Conservation (phyloP, 306 rosid species). For the Hippophae rhamnoides region DNA sequence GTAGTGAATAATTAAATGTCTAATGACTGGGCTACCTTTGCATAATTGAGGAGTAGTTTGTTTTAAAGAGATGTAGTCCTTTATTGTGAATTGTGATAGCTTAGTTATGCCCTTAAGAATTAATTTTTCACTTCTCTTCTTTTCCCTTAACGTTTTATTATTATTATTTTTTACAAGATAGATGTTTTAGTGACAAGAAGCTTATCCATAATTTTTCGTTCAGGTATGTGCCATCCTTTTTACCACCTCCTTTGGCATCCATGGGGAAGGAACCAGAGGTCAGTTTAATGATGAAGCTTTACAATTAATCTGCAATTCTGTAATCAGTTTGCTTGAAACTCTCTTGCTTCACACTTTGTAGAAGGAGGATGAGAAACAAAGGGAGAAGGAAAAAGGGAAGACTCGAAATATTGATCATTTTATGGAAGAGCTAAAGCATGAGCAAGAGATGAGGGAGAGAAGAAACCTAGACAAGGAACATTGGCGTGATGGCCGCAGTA, state of each 20-base stretch:
- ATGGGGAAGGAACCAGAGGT: conserved; percentile 94
- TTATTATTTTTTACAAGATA: too few relatives aligned
- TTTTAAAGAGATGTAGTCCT: too few relatives aligned
- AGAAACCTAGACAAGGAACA: conserved; percentile 87
- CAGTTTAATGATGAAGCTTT: conserved; percentile 19
- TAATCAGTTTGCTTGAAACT: conserved; percentile 7
- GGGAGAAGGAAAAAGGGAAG: conserved; percentile 89
- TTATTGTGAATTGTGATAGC: too few relatives aligned
- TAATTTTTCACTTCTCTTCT: not conserved
- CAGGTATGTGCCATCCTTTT: conserved; percentile 96
- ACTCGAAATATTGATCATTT: conserved; percentile 81
- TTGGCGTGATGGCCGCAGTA: conserved; percentile 74
- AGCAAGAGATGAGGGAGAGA: conserved; percentile 90
- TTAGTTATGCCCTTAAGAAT: not conserved
- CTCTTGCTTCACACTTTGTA: conserved; percentile 26
- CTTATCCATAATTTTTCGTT: conserved; percentile 32
- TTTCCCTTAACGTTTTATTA: not conserved
- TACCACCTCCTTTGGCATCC: conserved; percentile 90
- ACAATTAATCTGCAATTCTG: conserved; percentile 1
- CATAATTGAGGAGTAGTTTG: too few relatives aligned
- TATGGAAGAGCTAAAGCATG: conserved; percentile 97
- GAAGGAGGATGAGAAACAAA: conserved; percentile 90
- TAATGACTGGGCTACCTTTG: too few relatives aligned
- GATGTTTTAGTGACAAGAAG: conserved; percentile 18
- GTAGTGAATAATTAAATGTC: too few relatives aligned